A percentile compares a stretch with the other conserved stretches of the same genome.
Conservation (phyloP, 73 alveolate species). For the Paramecium sonneborni region DNA sequence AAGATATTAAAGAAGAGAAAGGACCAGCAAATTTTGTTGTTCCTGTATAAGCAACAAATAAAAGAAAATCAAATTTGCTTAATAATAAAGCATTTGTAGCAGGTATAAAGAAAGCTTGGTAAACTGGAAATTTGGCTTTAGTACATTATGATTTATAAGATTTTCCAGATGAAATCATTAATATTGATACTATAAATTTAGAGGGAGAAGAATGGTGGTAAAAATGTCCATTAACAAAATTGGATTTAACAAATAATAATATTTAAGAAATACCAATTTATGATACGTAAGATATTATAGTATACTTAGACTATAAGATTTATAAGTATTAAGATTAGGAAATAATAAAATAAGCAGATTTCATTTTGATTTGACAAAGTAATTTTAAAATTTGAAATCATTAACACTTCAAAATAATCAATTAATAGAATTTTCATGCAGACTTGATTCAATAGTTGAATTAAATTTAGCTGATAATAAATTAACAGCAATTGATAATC, state of each 20-base stretch:
- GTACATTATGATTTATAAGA: background rate
- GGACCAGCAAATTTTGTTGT: constrained; percentile 24
- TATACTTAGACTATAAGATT: background rate
- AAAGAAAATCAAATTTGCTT: constrained; percentile 18
- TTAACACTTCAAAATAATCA: background rate
- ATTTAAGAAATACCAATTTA: background rate
- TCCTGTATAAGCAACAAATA: background rate
- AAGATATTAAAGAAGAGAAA: background rate
- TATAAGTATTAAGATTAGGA: background rate
- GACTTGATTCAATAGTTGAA: background rate
- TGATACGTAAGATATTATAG: background rate
- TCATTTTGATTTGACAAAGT: background rate
- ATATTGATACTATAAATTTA: background rate
- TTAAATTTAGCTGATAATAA: constrained; percentile 32
- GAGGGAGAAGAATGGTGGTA: constrained; percentile 57
- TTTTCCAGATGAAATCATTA: background rate
- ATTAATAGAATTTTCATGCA: background rate
- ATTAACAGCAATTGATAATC: background rate
- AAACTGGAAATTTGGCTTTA: background rate
- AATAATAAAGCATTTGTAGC: constrained; percentile 34
- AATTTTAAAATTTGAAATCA: constrained; percentile 52
- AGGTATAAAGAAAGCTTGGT: constrained; percentile 25
- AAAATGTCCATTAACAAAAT: constrained; percentile 33
- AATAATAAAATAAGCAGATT: background rate
- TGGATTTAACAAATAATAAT: constrained; percentile 17